Evolutionary conservation across 139 green algal genomes (phyloP).

Genomic region (Chlorella sp.): DNA sequence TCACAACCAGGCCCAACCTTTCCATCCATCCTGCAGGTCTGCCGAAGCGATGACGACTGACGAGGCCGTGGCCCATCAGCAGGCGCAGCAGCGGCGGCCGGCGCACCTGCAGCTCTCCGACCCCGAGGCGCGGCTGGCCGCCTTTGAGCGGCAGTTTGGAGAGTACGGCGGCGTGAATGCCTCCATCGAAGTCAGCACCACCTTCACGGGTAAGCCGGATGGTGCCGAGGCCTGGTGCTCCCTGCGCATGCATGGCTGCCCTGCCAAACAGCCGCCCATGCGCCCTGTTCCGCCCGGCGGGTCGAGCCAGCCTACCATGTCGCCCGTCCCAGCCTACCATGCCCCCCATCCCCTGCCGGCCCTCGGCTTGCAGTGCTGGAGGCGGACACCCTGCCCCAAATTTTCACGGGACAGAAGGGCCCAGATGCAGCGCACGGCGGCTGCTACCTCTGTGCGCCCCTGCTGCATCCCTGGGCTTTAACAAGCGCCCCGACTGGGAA

Average conservation of each 20-base stretch:
- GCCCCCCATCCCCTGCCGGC: too few species aligned
- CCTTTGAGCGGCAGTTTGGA: slow-evolving; percentile 14
- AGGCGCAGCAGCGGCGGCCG: not conserved
- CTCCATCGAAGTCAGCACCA: slow-evolving; percentile 54
- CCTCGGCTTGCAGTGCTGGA: slow-evolving; percentile 60
- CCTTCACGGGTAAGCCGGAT: slow-evolving; percentile 56
- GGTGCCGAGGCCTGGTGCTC: too few species aligned
- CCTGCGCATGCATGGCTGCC: too few species aligned
- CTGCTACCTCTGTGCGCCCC: slow-evolving; percentile 57
- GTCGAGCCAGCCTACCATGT: not conserved
- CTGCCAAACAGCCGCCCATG: too few species aligned
- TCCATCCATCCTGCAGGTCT: too few species aligned
- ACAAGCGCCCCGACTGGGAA: too few species aligned
- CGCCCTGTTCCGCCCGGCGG: not conserved
- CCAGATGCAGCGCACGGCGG: slow-evolving; percentile 22
- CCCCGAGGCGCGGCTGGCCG: slow-evolving; percentile 21
- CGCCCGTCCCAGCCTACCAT: not conserved
- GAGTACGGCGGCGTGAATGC: slow-evolving; percentile 63
- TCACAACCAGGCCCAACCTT: too few species aligned
- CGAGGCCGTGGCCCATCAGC: not conserved
- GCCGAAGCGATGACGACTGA: too few species aligned
- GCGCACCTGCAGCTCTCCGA: not conserved
- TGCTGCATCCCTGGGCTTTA: too few species aligned
- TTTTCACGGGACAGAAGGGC: slow-evolving; percentile 51
- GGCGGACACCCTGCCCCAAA: slow-evolving; percentile 56